Conservation (phyloP, 1,284 basidiomycete species). For the Boletus sp. region DNA sequence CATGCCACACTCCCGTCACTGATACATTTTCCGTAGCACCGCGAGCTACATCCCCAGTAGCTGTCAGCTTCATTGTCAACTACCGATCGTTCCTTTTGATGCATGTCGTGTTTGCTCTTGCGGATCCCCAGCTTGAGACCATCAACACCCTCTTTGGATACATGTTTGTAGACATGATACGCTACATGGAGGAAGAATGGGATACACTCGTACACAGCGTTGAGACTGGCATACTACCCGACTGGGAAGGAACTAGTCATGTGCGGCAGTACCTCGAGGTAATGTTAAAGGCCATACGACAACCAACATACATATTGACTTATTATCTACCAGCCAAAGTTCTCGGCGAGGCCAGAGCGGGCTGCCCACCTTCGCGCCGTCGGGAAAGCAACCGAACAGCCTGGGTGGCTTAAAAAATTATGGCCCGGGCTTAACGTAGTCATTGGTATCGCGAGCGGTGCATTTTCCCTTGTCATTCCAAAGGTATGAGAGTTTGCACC, state of each 20-base stretch:
- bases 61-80: constrained; percentile 16
- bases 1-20: not conserved
- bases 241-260: constrained; percentile 18
- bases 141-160: constrained; percentile 18
- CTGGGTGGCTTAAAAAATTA: constrained; percentile 19
- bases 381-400: constrained; percentile 8
- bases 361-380: constrained; percentile 15
- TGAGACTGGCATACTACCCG: constrained; percentile 18
- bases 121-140: constrained; percentile 18
- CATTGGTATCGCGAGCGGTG: constrained; percentile 23
- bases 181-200: constrained; percentile 24
- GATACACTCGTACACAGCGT: constrained; percentile 15
- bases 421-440: constrained; percentile 20
- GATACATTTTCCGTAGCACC: constrained; percentile 15
- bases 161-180: constrained; percentile 22
- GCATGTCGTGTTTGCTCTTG: constrained; percentile 20
- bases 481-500: constrained; percentile 8
- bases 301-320: not conserved
- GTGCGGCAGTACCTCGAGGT: constrained; percentile 21
- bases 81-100: constrained; percentile 22
- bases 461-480: constrained; percentile 18
- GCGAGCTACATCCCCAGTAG: constrained; percentile 18
- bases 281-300: not conserved
- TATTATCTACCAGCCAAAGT: constrained; percentile 9
- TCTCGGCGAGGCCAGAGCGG: constrained; percentile 12